Percentiles rank a stretch among this genome's conserved stretches.
Conservation (phyloP, 1,139 yeast species). For the Kurtzmaniella quercitrusa region DNA sequence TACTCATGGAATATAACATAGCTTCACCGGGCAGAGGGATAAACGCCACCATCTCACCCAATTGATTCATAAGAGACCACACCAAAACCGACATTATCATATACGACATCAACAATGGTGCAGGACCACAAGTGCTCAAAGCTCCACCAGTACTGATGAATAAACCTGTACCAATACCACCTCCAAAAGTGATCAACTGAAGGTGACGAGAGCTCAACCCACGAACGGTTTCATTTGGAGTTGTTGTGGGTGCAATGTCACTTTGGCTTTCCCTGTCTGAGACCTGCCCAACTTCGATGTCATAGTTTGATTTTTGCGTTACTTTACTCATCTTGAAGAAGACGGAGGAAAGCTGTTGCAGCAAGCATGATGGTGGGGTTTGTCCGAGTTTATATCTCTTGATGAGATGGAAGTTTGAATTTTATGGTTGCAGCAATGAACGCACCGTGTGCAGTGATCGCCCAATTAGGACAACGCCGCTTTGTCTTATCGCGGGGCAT, state of each 20-base stretch:
- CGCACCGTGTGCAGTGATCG: no score
- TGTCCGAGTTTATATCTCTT: not conserved
- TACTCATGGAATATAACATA: conserved; percentile 15
- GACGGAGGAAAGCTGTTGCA: no score
- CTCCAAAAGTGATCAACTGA: conserved; percentile 23
- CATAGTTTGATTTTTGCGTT: not conserved
- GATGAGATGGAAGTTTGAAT: no score
- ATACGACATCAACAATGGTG: conserved; percentile 28
- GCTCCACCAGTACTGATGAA: conserved; percentile 23
- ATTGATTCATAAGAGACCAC: conserved; percentile 43
- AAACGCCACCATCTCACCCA: conserved; percentile 50
- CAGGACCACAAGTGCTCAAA: conserved; percentile 25
- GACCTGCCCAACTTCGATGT: not conserved
- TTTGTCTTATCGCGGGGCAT: no score
- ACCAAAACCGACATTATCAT: conserved; percentile 40
- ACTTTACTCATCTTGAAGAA: not conserved
- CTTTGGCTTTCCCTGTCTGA: not conserved
- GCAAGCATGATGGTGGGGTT: no score
- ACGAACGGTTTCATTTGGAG: not conserved
- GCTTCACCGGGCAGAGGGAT: conserved; percentile 35
- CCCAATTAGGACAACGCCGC: no score
- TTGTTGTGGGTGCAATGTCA: not conserved
- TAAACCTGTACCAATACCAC: conserved; percentile 24
- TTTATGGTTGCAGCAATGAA: no score
- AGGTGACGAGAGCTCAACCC: conserved; percentile 10